Base-by-base conservation (phyloP, 73 alveolate genomes). In the Uronychia binucleata region DNA sequence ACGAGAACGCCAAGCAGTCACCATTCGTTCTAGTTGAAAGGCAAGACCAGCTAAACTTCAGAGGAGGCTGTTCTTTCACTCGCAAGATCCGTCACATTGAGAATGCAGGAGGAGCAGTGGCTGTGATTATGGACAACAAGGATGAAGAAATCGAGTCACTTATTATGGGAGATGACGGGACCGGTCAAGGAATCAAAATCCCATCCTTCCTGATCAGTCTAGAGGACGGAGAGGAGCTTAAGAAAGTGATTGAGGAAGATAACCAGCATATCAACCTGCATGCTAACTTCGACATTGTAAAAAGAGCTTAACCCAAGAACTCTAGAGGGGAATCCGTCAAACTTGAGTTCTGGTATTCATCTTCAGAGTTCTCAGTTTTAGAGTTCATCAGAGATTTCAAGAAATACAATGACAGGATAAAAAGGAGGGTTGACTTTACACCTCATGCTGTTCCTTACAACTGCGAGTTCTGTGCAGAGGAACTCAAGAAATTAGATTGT, bases 141-240 rank as follows among this genome's bases (percentile, higher is more conserved):
- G 33, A 29, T 32, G 89, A 88, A 33, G 57, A 83, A 30, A 83
- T 84, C 30, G 92, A 93, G 59, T 33, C 59, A 57, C 74, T 85
- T 30, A 93, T 93, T 60, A 93, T 93, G 95, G 86, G 92, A 0
- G 97, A 93, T 86, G 97, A 93, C 90, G 97, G 97, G 0, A 85
- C 95, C 28, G 97, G 97, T n/a, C 59, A 74, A 75, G 95, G 91
- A 60, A 93, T 93, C 75, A 31, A 81, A 59, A 93, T 90, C 33
- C 97, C 97, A 11, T 86, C 92, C 31, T 88, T 88, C 33, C 84
- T 93, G 81, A 90, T 93, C 25, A 57, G 86, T 0, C 28, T 75
- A 60, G 81, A 81, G 26, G 92, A 84, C 28, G 97, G 95, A 1
- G 84, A 81, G 28, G 81, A 60, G 77, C 58, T 90, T 0, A 83